Percentiles rank a stretch among this genome's conserved stretches.
These are phyloP conservation scores for Cutaneotrichosporon spelunceum DNA, from an alignment of 1,284 basidiomycete species.

Conservation along the genomic window DNA sequence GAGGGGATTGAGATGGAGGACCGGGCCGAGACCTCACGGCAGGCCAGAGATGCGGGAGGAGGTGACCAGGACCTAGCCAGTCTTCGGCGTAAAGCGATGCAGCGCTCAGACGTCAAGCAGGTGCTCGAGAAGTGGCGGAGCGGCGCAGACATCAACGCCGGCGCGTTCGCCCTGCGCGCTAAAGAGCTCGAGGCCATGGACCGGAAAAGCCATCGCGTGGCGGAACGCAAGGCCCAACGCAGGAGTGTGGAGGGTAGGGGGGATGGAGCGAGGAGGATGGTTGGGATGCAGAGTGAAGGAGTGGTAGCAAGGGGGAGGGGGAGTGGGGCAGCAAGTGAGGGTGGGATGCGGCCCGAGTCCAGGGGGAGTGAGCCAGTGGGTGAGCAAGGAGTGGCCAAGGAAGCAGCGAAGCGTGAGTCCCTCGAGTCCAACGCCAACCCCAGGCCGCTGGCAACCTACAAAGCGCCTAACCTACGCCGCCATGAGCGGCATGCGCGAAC, in stretches of 20 bases:
- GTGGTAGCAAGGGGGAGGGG: too few relatives aligned
- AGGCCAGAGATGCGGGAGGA: too few relatives aligned
- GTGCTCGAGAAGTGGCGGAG: background rate
- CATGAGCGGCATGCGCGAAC: constrained; percentile 75
- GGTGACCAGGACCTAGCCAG: background rate
- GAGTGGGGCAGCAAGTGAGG: too few relatives aligned
- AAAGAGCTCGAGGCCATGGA: background rate
- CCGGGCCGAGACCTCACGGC: too few relatives aligned
- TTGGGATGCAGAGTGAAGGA: too few relatives aligned
- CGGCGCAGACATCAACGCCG: background rate
- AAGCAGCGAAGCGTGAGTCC: background rate
- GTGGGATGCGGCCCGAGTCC: too few relatives aligned
- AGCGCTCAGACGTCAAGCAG: background rate
- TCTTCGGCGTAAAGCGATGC: background rate
- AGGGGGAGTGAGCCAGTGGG: too few relatives aligned
- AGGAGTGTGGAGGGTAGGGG: too few relatives aligned
- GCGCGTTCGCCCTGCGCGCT: background rate
- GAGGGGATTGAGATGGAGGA: too few relatives aligned
- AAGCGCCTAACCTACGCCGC: constrained; percentile 84
- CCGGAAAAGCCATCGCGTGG: too few relatives aligned
- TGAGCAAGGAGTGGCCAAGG: too few relatives aligned
- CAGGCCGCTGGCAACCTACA: constrained; percentile 66
- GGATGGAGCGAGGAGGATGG: background rate
- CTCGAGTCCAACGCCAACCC: background rate
- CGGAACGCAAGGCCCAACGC: background rate